phyloP scores from a whole-genome alignment of 305 asterid genomes.

The Solanum chacoense region DNA sequence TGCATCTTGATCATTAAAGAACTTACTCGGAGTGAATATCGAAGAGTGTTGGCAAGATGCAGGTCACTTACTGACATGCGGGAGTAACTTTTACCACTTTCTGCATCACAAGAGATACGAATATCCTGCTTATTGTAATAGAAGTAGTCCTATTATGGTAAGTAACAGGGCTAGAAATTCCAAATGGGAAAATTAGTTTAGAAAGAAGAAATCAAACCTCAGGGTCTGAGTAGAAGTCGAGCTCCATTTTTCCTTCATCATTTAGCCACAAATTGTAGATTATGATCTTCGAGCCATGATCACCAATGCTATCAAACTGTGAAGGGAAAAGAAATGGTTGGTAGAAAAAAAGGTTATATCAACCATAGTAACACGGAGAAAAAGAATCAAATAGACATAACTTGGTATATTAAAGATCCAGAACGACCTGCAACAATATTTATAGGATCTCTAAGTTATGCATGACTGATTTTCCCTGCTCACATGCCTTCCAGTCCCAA shows the following conservation, averaged over 20 bases:
- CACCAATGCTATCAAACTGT: conserved; percentile 71
- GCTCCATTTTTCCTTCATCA: conserved; percentile 70
- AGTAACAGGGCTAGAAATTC: conserved; percentile 7
- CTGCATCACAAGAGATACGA: conserved; percentile 31
- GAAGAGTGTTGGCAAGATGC: conserved; percentile 77
- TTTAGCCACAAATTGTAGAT: conserved; percentile 77
- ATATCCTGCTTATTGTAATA: conserved; percentile 57
- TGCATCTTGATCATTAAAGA: conserved; percentile 2
- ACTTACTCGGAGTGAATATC: conserved; percentile 81
- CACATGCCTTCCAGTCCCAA: neutral
- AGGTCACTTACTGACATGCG: conserved; percentile 32
- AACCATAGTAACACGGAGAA: neutral
- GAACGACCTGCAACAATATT: neutral
- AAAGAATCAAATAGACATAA: neutral
- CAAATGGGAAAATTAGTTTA: conserved; percentile 10
- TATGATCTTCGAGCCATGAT: conserved; percentile 73
- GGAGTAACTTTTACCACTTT: conserved; percentile 16
- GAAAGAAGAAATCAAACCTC: conserved; percentile 34
- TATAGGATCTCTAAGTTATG: neutral
- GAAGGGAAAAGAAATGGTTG: conserved; percentile 2
- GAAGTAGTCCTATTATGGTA: conserved; percentile 11
- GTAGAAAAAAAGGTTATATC: neutral
- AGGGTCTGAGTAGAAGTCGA: conserved; percentile 71
- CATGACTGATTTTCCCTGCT: neutral
- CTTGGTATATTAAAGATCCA: neutral